Conservation (phyloP, 164 flowering plant genomes). For the Sextonia rubra region DNA sequence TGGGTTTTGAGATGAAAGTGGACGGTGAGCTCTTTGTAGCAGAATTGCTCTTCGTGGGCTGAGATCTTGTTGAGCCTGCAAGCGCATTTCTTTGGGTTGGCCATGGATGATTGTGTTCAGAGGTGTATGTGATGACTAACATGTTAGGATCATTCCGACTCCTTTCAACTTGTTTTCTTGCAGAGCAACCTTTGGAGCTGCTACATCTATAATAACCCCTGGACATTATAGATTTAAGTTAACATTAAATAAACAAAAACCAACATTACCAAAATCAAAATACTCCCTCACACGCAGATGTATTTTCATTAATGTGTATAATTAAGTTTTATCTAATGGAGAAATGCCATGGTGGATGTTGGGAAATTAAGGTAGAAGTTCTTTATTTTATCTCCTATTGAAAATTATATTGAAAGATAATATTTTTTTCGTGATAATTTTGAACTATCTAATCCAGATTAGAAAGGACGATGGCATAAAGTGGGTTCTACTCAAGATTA, state of each 20-base stretch:
- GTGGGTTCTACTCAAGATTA: not conserved
- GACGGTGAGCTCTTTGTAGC: constrained; percentile 25
- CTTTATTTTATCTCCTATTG: too few relatives aligned
- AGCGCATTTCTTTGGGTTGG: constrained; percentile 92
- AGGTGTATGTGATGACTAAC: constrained; percentile 89
- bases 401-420: too few relatives aligned
- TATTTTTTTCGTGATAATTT: too few relatives aligned
- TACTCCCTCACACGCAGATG: too few relatives aligned
- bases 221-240: constrained; percentile 3
- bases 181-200: constrained; percentile 90
- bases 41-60: constrained; percentile 35
- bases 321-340: too few relatives aligned
- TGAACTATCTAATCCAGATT: too few relatives aligned
- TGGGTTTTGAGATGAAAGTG: constrained; percentile 15
- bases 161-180: constrained; percentile 87
- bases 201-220: constrained; percentile 96
- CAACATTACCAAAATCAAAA: too few relatives aligned
- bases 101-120: constrained; percentile 97
- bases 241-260: not conserved
- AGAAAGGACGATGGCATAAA: not conserved
- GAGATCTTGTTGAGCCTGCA: constrained; percentile 81
- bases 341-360: too few relatives aligned
- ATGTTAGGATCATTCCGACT: constrained; percentile 89
- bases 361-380: too few relatives aligned
- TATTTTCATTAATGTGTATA: too few relatives aligned